Percentiles rank a stretch among this genome's conserved stretches.
Conservation (phyloP, 1,284 basidiomycete genomes). For the Tetrapyrgos nigripes region DNA sequence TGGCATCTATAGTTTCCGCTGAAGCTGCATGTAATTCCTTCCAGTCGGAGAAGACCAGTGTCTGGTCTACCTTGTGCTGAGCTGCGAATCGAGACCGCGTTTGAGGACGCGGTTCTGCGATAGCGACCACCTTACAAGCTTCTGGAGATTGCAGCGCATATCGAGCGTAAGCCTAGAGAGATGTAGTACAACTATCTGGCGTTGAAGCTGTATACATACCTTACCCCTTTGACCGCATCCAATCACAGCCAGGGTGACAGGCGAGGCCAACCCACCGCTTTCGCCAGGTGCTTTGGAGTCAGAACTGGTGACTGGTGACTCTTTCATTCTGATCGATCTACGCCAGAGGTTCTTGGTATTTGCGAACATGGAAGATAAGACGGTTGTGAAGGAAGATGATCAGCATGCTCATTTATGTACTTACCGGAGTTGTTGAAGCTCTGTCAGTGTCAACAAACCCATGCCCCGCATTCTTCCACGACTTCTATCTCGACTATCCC, state of each 20-base stretch:
- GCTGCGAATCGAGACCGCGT: conserved; percentile 65
- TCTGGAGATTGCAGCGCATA: conserved; percentile 70
- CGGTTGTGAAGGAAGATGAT: conserved; percentile 5
- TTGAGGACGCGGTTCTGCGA: conserved; percentile 80
- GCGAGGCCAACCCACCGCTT: no score
- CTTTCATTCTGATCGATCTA: conserved; percentile 35
- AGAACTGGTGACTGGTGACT: conserved; percentile 21
- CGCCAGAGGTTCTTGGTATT: conserved; percentile 45
- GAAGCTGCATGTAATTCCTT: conserved; percentile 73
- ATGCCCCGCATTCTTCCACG: conserved; percentile 21
- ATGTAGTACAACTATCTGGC: background rate
- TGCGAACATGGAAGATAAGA: conserved; percentile 33
- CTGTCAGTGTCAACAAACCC: background rate
- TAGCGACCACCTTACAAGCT: conserved; percentile 77
- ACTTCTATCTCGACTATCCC: conserved; percentile 12
- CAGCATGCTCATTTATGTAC: background rate
- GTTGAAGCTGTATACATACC: conserved; percentile 41
- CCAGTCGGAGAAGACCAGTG: conserved; percentile 77
- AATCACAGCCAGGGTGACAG: conserved; percentile 61
- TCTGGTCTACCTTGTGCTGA: conserved; percentile 62
- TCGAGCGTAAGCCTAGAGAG: conserved; percentile 64
- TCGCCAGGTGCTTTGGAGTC: conserved; percentile 25
- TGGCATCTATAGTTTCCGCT: conserved; percentile 62
- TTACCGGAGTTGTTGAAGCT: background rate
- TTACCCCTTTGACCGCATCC: conserved; percentile 85